Evolutionary conservation across 192 early-diverging fungal genomes (phyloP), one percentile per base, ranked within the genome.

Genomic region (Gaertneriomyces sp.): DNA sequence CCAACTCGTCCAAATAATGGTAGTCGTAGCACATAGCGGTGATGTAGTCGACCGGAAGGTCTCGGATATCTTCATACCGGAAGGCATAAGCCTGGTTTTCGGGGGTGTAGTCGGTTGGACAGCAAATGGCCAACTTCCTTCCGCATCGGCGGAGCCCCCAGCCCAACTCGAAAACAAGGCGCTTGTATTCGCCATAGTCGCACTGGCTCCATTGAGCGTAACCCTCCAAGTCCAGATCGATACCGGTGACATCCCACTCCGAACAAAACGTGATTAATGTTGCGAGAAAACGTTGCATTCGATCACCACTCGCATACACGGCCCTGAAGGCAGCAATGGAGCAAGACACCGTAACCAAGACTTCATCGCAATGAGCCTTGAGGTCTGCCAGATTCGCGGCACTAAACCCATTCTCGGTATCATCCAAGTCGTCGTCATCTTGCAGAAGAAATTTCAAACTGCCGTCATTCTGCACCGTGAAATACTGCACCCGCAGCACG

Each of bases 1-100:
- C 49, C n/a, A 51, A n/a, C 20, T 51, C 49, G 49, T 51, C 49
- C 5, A 51, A 20, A 5, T 20, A 51, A 17, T 51, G 49, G 49
- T 51, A 51, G 49, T 51, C 49, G 20, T 51, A 51, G 6, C 49
- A 51, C 49, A 51, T 51, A 6, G 49, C n/a, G n/a, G 49, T 51
- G 20, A 51, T 51, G 6, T 51, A 51, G 49, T 51, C 49, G 20
- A 51, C 49, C n/a, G 49, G 49, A 20, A 51, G 49, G 49, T 51
- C 20, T 51, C n/a, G n/a, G 6, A 51, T 17, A 6, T 51, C 49
- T 5, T 51, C 49, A 6, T 51, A 51, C n/a, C 49, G 49, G n/a
- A 4, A 51, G 20, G 5, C 25, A 20, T 51, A 51, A 20, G n/a
- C 4, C 20, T 51, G 49, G 20, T 51, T 4, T n/a, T n/a, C n/a